These are phyloP conservation scores for Fusarium marasasianum DNA, from an alignment of 2,329 filamentous ascomycete genomes.

Conservation along the genomic window DNA sequence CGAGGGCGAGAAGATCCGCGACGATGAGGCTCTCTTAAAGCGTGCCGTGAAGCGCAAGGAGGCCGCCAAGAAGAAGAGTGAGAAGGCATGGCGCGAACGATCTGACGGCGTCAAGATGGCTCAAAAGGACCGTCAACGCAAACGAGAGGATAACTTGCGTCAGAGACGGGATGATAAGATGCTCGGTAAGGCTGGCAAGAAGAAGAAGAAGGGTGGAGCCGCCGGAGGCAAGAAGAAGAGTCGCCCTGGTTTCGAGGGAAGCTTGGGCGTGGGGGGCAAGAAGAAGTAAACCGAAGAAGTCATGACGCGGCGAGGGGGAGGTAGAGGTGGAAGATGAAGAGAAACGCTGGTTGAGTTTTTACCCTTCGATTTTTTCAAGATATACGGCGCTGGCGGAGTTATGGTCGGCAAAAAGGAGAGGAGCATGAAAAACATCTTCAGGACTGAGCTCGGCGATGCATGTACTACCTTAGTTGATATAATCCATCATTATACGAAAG, in stretches of 20 bases:
- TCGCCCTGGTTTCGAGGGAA: constrained; percentile 75
- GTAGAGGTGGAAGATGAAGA: constrained; percentile 3
- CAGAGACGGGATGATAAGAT: constrained; percentile 79
- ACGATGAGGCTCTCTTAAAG: constrained; percentile 88
- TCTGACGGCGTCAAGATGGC: constrained; percentile 77
- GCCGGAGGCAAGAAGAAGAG: constrained; percentile 55
- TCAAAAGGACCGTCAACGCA: constrained; percentile 82
- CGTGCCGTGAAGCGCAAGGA: constrained; percentile 96
- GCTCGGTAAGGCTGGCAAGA: constrained; percentile 66
- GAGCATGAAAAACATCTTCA: constrained; percentile 9
- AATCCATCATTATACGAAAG: constrained; percentile 23
- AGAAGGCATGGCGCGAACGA: constrained; percentile 84
- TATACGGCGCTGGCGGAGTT: constrained; percentile 41
- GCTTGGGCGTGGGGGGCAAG: constrained; percentile 66
- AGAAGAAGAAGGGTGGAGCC: constrained; percentile 55
- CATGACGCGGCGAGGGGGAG: neutral
- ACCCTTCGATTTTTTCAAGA: constrained; percentile 30
- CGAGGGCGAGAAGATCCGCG: constrained; percentile 87
- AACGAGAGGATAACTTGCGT: constrained; percentile 80
- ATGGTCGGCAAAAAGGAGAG: constrained; percentile 27
- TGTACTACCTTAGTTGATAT: constrained; percentile 5
- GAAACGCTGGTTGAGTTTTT: constrained; percentile 23
- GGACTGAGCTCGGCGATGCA: constrained; percentile 2
- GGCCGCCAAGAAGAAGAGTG: constrained; percentile 87
- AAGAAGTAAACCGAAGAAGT: constrained; percentile 52